Percentiles rank a stretch among this genome's conserved stretches.
phyloP scores from a whole-genome alignment of 345 rosid species.

The Raphanus raphanistrum region DNA sequence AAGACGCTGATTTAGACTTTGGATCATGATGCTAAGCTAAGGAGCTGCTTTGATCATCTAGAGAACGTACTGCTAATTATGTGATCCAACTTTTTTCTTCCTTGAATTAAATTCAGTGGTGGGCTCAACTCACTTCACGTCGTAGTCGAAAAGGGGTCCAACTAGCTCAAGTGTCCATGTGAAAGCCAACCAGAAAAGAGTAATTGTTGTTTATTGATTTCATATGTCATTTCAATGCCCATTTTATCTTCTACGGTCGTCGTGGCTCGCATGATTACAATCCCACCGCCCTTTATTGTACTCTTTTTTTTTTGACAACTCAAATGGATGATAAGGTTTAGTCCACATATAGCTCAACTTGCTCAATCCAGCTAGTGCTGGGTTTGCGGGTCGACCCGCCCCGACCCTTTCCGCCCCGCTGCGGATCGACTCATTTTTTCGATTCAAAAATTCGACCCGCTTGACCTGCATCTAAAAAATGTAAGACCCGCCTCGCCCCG shows the following conservation, averaged over 20 bases:
- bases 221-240: background rate
- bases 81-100: slow-evolving; percentile 38
- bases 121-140: slow-evolving; percentile 2
- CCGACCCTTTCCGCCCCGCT: no score
- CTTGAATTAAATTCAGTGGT: background rate
- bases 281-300: slow-evolving; percentile 3
- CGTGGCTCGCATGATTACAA: background rate
- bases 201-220: background rate
- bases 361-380: background rate
- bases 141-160: slow-evolving; percentile 9
- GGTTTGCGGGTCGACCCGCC: no score
- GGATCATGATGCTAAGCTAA: slow-evolving; percentile 57
- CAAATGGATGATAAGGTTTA: slow-evolving; percentile 1
- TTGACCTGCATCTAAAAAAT: no score
- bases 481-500: no score
- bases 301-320: background rate
- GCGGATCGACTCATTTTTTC: no score
- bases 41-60: slow-evolving; percentile 55
- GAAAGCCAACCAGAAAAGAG: slow-evolving; percentile 22
- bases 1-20: slow-evolving; percentile 56
- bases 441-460: no score
- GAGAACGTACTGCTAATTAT: slow-evolving; percentile 63
- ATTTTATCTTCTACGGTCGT: slow-evolving; percentile 25
- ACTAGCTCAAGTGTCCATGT: slow-evolving; percentile 5
- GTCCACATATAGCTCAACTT: slow-evolving; percentile 12